Percentiles rank a stretch among this genome's conserved stretches.
phyloP scores from a whole-genome alignment of 768 basidiomycete species.

The Leccinum obscurum region DNA sequence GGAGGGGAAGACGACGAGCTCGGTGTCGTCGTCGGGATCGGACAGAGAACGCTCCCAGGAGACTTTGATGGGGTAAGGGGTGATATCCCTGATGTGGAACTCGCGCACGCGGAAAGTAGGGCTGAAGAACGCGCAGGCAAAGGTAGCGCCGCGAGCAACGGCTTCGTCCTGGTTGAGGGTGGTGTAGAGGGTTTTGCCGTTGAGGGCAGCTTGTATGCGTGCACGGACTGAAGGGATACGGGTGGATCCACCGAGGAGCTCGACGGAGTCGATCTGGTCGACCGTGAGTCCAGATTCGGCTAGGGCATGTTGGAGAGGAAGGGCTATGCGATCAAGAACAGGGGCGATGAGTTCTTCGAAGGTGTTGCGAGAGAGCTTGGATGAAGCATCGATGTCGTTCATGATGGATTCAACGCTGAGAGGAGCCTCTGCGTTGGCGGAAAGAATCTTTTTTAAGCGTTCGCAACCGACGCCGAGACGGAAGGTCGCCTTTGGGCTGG shows the following conservation, averaged over 20 bases:
- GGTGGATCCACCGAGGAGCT: conserved; percentile 91
- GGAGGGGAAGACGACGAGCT: conserved; percentile 85
- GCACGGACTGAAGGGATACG: conserved; percentile 91
- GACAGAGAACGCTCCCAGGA: conserved; percentile 75
- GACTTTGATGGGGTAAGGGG: conserved; percentile 87
- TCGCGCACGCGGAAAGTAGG: conserved; percentile 98
- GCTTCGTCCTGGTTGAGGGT: conserved; percentile 99
- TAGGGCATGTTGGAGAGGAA: conserved; percentile 77
- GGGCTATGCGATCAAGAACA: conserved; percentile 74
- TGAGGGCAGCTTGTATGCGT: conserved; percentile 81
- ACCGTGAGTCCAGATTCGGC: conserved; percentile 75
- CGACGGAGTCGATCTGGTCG: conserved; percentile 87
- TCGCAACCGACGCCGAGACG: conserved; percentile 87
- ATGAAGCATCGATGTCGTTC: conserved; percentile 92
- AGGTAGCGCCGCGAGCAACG: conserved; percentile 92
- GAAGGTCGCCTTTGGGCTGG: conserved; percentile 91
- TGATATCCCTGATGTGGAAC: conserved; percentile 85
- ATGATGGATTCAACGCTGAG: conserved; percentile 95
- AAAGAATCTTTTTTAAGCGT: conserved; percentile 93
- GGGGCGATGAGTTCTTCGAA: conserved; percentile 77
- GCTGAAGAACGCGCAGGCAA: conserved; percentile 95
- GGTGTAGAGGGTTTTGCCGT: conserved; percentile 79
- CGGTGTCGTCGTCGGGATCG: conserved; percentile 87
- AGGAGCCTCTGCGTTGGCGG: conserved; percentile 87
- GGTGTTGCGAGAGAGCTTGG: conserved; percentile 78